A percentile compares a stretch with the other conserved stretches of the same genome.
These are phyloP conservation scores for Blastobotrys indianensis DNA, from an alignment of 1,139 yeast genomes.

Conservation along the genomic window DNA sequence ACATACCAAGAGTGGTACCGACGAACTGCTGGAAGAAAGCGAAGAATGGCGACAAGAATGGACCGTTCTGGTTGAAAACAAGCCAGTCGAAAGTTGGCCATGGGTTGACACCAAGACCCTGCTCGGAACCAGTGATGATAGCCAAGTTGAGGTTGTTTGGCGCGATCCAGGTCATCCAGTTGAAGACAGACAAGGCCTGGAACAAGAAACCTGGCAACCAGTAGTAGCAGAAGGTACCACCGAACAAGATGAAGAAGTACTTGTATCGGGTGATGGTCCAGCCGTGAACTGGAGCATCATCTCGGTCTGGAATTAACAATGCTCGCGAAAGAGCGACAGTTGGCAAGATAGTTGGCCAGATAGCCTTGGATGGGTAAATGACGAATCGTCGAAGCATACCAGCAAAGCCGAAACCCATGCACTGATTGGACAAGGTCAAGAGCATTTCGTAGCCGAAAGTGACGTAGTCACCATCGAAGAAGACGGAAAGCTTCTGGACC, in stretches of 20 bases:
- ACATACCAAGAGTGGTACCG: slow-evolving; percentile 42
- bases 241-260: slow-evolving; percentile 40
- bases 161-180: slow-evolving; percentile 61
- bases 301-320: slow-evolving; percentile 37
- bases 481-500: slow-evolving; percentile 40
- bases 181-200: slow-evolving; percentile 48
- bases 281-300: slow-evolving; percentile 37
- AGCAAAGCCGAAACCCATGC: slow-evolving; percentile 59
- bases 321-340: slow-evolving; percentile 52
- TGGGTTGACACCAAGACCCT: slow-evolving; percentile 58
- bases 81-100: slow-evolving; percentile 51
- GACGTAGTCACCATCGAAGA: slow-evolving; percentile 42
- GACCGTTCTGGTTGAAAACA: slow-evolving; percentile 28
- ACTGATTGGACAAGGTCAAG: slow-evolving; percentile 49
- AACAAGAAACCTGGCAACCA: slow-evolving; percentile 58
- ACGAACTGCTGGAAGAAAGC: slow-evolving; percentile 39
- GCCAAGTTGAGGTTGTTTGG: slow-evolving; percentile 53
- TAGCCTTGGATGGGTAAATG: slow-evolving; percentile 49
- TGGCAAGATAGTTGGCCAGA: slow-evolving; percentile 56
- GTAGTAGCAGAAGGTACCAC: slow-evolving; percentile 44
- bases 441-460: slow-evolving; percentile 47
- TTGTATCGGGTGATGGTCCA: slow-evolving; percentile 47
- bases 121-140: slow-evolving; percentile 48
- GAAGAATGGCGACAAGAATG: slow-evolving; percentile 43
- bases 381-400: slow-evolving; percentile 53